Evolutionary conservation across 169 alveolate genomes (phyloP), one percentile per base, ranked within the genome.

Genomic region (Plasmodium inui): DNA sequence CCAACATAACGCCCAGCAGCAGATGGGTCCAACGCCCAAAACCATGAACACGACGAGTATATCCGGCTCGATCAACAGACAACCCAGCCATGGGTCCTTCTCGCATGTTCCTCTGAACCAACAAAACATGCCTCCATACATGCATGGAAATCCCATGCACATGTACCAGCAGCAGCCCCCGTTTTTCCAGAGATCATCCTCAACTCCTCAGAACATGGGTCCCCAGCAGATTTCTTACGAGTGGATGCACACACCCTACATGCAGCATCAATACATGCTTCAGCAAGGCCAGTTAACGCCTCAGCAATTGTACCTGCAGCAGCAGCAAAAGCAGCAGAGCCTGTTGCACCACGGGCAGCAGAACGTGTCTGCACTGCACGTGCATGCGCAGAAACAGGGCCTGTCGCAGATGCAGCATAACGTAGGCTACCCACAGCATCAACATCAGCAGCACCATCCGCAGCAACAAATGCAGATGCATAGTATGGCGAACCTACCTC

Each of bases 231-330:
- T 50, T 22, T 72, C 88, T 2, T 46, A 79, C 44, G 94, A 89
- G 14, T 89, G 94, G 84, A 79, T 79, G 83, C 82, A 57, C 14
- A 89, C 72, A 8, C 94, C 88, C 17, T 89, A 89, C 73, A 44
- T 89, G 89, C 94, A 89, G 32, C 93, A 85, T 9, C 93, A 85
- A 61, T 85, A 85, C 78, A 85, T 73, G 84, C 85, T 85, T 50
- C 93, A 85, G 44, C 93, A 85, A 28, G 73, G 73, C 61, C 85
- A 74, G 80, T 30, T 85, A 32, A 50, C 93, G 14, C 93, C 93
- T n/a, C 94, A 89, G 39, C 94, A 89, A 28, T n/a, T 61, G 71
- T 78, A 41, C 32, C 26, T 86, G 37, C 93, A 86, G 30, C 93
- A 85, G 17, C 84, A 76, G 39, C 32, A 86, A 3, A 80, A 84